Conservation (phyloP, 2,329 filamentous ascomycete species). For the Cryphonectria parasitica region DNA sequence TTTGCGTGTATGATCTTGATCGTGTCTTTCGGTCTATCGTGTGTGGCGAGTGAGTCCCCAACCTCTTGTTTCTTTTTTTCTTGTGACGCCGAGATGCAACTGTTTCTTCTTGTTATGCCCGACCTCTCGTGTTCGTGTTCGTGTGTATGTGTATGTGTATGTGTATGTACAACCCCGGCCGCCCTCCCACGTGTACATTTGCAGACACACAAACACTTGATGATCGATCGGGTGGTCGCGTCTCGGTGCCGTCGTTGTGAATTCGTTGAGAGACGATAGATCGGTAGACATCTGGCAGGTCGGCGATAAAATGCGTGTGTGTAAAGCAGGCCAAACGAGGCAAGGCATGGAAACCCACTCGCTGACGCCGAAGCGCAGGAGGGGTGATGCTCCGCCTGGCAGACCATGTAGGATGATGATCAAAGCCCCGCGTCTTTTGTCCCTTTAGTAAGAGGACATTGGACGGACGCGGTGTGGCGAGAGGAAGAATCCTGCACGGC, state of each 20-base stretch:
- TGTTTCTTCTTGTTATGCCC: too few species aligned
- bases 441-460: too few species aligned
- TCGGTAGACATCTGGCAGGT: not conserved
- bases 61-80: not conserved
- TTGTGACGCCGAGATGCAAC: not conserved
- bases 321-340: not conserved
- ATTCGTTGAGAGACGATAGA: not conserved
- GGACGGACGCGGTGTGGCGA: not conserved
- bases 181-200: conserved; percentile 4
- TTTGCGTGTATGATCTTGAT: not conserved
- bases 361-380: not conserved
- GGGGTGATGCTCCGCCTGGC: too few species aligned
- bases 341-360: not conserved
- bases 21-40: not conserved
- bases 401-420: too few species aligned
- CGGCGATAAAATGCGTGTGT: not conserved
- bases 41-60: not conserved
- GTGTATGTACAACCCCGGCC: conserved; percentile 6
- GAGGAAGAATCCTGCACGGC: not conserved
- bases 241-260: not conserved
- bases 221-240: not conserved
- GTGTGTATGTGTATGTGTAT: not conserved
- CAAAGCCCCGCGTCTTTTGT: too few species aligned
- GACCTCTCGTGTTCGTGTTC: not conserved
- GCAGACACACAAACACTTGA: not conserved